Conservation (phyloP, 495 filamentous ascomycete species). For the Aspergillus affinis region DNA sequence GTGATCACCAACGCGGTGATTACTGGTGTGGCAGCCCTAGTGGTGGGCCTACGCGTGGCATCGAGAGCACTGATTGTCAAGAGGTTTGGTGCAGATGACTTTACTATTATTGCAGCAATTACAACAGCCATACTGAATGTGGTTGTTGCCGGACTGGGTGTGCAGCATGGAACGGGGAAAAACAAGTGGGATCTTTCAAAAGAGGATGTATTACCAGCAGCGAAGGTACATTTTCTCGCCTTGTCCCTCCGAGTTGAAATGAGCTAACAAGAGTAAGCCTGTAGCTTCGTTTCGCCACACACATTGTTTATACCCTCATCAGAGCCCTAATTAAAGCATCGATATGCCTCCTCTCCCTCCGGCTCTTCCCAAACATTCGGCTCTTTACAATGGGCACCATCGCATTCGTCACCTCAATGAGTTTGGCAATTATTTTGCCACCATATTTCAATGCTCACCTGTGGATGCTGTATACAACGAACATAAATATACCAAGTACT, state of each 20-base stretch:
- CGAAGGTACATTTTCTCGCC: background rate
- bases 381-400: conserved; percentile 7
- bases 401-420: conserved; percentile 16
- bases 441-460: conserved; percentile 17
- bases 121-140: conserved; percentile 5
- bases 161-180: conserved; percentile 14
- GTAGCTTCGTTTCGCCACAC: conserved; percentile 13
- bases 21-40: conserved; percentile 6
- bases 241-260: too few species aligned
- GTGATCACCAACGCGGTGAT: conserved; percentile 12
- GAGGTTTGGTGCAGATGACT: conserved; percentile 10
- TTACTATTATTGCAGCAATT: conserved; percentile 7
- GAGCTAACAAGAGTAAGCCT: background rate
- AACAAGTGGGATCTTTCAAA: conserved; percentile 6
- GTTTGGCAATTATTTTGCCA: conserved; percentile 15
- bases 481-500: conserved; percentile 8
- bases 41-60: conserved; percentile 10
- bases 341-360: conserved; percentile 17
- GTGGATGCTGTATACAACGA: conserved; percentile 9
- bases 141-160: conserved; percentile 11
- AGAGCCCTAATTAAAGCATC: conserved; percentile 14
- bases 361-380: conserved; percentile 16
- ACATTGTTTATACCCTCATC: conserved; percentile 14
- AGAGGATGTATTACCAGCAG: background rate
- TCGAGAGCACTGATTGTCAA: conserved; percentile 9